Conservation (phyloP, 164 flowering plant species). For the Liriodendron chinense region DNA sequence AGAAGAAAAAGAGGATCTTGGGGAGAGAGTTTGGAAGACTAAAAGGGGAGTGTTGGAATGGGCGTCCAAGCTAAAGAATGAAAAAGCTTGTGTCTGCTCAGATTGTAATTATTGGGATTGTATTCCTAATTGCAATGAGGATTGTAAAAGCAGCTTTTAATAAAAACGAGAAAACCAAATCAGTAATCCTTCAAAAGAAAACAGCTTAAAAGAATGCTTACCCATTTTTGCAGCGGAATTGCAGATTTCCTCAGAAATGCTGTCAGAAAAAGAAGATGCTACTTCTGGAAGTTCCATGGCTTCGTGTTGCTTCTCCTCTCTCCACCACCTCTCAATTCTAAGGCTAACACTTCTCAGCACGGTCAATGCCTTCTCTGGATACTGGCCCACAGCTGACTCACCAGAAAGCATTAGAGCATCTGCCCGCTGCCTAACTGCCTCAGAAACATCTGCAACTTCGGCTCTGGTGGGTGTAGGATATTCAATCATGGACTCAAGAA, state of each 20-base stretch:
- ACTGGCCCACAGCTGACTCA: slow-evolving; percentile 98
- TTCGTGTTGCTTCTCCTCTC: slow-evolving; percentile 84
- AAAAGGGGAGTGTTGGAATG: too few species aligned
- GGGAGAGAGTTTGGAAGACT: too few species aligned
- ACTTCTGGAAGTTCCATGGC: slow-evolving; percentile 62
- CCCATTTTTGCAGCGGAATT: slow-evolving; percentile 98
- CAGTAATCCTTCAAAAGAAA: too few species aligned
- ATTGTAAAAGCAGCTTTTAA: too few species aligned
- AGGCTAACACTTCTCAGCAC: slow-evolving; percentile 89
- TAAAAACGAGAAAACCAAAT: too few species aligned
- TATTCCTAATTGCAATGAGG: too few species aligned
- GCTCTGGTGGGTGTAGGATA: slow-evolving; percentile 98
- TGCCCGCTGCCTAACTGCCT: slow-evolving; percentile 87
- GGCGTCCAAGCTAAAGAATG: too few species aligned
- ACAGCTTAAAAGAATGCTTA: slow-evolving; percentile 20
- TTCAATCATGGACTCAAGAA: slow-evolving; percentile 98
- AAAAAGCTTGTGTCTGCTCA: too few species aligned
- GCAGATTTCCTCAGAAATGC: slow-evolving; percentile 93
- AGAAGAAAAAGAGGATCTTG: too few species aligned
- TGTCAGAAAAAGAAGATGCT: slow-evolving; percentile 70
- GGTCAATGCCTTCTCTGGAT: slow-evolving; percentile 82
- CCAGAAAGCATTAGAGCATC: slow-evolving; percentile 99
- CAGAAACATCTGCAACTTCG: slow-evolving; percentile 98
- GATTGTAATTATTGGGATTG: too few species aligned
- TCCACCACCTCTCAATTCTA: slow-evolving; percentile 95